Conservation (phyloP, 2,329 filamentous ascomycete species). For the Talaromyces sp. region DNA sequence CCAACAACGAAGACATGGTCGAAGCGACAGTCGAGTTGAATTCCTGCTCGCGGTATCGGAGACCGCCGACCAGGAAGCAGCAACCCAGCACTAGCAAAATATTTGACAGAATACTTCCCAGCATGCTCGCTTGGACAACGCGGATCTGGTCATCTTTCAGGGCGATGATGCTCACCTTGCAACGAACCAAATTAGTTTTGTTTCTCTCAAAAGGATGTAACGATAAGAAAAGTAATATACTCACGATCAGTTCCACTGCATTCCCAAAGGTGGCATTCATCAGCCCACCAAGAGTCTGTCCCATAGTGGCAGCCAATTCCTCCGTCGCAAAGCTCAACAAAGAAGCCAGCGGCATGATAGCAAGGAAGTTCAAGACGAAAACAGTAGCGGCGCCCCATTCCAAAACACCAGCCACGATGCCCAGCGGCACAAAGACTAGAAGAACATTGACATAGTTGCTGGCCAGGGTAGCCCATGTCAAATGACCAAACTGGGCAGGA, state of each 20-base stretch:
- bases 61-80: constrained; percentile 72
- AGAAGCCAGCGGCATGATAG: constrained; percentile 58
- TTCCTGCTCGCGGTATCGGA: constrained; percentile 63
- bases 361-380: constrained; percentile 60
- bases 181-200: constrained; percentile 24
- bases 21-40: constrained; percentile 49
- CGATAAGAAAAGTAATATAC: constrained; percentile 43
- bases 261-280: constrained; percentile 65
- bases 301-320: constrained; percentile 56
- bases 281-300: constrained; percentile 57
- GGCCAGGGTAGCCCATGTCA: constrained; percentile 41
- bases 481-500: constrained; percentile 33
- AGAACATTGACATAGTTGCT: constrained; percentile 56
- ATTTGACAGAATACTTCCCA: constrained; percentile 92
- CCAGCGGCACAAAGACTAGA: constrained; percentile 60
- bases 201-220: not conserved
- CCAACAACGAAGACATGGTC: constrained; percentile 64
- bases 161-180: constrained; percentile 83
- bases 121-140: constrained; percentile 96
- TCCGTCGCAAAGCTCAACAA: constrained; percentile 61
- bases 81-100: constrained; percentile 80
- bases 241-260: constrained; percentile 63
- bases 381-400: constrained; percentile 53
- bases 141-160: constrained; percentile 80
- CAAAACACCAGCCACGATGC: constrained; percentile 59